A percentile compares a stretch with the other conserved stretches of the same genome.
Conservation (phyloP, 129 eudicot species). For the Kitagawia praeruptora region DNA sequence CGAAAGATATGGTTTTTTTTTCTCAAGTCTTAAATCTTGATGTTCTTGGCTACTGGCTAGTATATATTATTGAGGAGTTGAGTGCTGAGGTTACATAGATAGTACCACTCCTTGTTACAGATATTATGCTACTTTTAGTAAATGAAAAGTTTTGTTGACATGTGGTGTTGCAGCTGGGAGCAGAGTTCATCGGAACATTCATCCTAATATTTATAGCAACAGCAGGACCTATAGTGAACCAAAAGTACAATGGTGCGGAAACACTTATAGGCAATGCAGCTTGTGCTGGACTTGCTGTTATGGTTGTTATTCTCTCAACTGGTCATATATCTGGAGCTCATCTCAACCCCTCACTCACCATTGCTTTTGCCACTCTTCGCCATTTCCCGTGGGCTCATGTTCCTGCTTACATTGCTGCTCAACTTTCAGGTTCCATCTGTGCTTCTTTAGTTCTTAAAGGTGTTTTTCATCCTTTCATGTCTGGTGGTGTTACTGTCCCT, state of each 20-base stretch:
- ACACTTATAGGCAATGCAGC: constrained; percentile 82
- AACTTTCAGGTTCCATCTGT: constrained; percentile 66
- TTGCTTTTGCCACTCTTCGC: constrained; percentile 70
- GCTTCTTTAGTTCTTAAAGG: constrained; percentile 81
- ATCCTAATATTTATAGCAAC: constrained; percentile 75
- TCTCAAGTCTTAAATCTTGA: no score
- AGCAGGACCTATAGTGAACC: constrained; percentile 82
- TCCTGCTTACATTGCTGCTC: constrained; percentile 72
- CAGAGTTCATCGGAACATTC: constrained; percentile 92
- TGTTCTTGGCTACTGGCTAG: neutral
- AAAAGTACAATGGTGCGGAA: constrained; percentile 55
- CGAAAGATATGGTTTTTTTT: no score
- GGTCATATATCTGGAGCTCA: constrained; percentile 98
- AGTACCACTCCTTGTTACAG: neutral
- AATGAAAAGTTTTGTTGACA: neutral
- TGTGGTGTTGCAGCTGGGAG: constrained; percentile 46
- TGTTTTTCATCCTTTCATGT: constrained; percentile 65
- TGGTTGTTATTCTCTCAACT: constrained; percentile 63
- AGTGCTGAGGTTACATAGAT: neutral
- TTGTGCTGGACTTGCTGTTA: constrained; percentile 75
- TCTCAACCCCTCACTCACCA: constrained; percentile 75
- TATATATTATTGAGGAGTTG: neutral
- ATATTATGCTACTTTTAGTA: neutral
- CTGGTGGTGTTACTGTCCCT: constrained; percentile 85
- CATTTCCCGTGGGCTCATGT: constrained; percentile 91